Conservation (phyloP, 2,329 filamentous ascomycete genomes). For the Talaromyces rugulosus region DNA sequence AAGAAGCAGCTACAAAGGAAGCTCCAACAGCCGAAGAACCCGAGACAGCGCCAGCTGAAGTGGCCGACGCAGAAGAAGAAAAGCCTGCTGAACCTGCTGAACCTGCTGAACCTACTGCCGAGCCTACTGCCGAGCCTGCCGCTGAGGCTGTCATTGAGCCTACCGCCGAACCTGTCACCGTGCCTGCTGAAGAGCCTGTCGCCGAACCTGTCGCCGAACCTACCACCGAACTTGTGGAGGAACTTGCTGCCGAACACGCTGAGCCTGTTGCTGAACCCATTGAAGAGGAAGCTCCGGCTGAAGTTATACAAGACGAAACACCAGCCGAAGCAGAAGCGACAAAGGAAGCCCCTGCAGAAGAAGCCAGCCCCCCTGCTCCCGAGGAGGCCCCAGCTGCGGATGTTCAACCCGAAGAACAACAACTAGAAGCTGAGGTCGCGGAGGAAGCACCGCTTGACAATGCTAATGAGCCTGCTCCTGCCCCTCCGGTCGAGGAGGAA, state of each 20-base stretch:
- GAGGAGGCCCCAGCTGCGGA: slow-evolving; percentile 18
- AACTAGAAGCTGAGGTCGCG: slow-evolving; percentile 11
- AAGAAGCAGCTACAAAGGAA: background rate
- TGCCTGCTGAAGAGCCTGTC: slow-evolving; percentile 10
- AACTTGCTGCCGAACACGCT: slow-evolving; percentile 12
- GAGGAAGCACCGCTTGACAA: slow-evolving; percentile 16
- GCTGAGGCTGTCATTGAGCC: slow-evolving; percentile 6
- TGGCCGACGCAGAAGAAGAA: slow-evolving; percentile 12
- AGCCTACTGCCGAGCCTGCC: slow-evolving; percentile 14
- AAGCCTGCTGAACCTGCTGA: slow-evolving; percentile 13
- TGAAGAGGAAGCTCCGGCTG: slow-evolving; percentile 11
- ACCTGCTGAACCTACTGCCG: slow-evolving; percentile 12
- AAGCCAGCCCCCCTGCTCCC: slow-evolving; percentile 11
- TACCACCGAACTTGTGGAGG: slow-evolving; percentile 15
- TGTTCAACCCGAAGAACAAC: background rate
- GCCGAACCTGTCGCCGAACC: slow-evolving; percentile 16
- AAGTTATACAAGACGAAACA: slow-evolving; percentile 6
- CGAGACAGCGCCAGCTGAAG: background rate
- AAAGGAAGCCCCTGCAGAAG: slow-evolving; percentile 15
- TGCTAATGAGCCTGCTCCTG: slow-evolving; percentile 12
- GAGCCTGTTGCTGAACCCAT: slow-evolving; percentile 14
- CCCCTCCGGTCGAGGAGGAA: slow-evolving; percentile 14
- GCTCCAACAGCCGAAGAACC: background rate
- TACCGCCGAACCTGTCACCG: background rate
- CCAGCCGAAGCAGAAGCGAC: slow-evolving; percentile 16